Percentiles rank a stretch among this genome's conserved stretches.
Evolutionary conservation across 2,329 filamentous ascomycete species (phyloP).

Genomic region (Fusarium armeniacum): DNA sequence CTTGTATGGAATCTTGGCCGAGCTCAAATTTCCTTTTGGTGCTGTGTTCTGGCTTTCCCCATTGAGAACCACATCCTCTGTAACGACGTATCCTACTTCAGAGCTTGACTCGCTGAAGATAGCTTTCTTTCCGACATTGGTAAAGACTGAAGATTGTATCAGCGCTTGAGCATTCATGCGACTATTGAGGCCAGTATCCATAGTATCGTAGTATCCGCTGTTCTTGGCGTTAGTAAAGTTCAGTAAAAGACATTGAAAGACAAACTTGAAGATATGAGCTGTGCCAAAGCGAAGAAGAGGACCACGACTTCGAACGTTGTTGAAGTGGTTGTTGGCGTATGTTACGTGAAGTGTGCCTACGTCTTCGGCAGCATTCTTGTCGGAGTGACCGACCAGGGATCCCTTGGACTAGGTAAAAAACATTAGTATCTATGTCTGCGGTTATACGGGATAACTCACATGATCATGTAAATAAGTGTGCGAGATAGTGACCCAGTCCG

Average conservation of each 20-base stretch:
- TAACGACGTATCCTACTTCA: slow-evolving; percentile 33
- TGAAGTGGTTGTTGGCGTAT: slow-evolving; percentile 72
- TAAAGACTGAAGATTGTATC: slow-evolving; percentile 45
- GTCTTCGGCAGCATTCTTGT: slow-evolving; percentile 70
- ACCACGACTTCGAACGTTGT: slow-evolving; percentile 70
- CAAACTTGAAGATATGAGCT: slow-evolving; percentile 61
- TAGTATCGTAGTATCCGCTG: slow-evolving; percentile 47
- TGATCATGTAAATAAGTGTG: slow-evolving; percentile 61
- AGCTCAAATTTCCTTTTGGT: slow-evolving; percentile 16
- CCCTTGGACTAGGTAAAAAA: slow-evolving; percentile 60
- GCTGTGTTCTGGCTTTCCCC: slow-evolving; percentile 39
- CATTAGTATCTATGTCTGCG: accelerated
- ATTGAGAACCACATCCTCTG: slow-evolving; percentile 33
- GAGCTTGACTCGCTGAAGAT: slow-evolving; percentile 45
- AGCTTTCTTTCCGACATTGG: slow-evolving; percentile 46
- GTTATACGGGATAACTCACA: not conserved
- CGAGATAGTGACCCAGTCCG: slow-evolving; percentile 60
- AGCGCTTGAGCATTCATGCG: slow-evolving; percentile 46
- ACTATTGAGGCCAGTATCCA: slow-evolving; percentile 47
- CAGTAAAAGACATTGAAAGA: accelerated
- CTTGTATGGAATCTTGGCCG: slow-evolving; percentile 29
- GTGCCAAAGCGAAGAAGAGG: slow-evolving; percentile 74
- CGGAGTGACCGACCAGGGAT: slow-evolving; percentile 71
- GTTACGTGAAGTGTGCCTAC: slow-evolving; percentile 70
- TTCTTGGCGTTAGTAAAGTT: accelerated